Evolutionary conservation across 139 green algal species (phyloP), one percentile per base, ranked within the genome.

Genomic region (Desmodesmus armatus): DNA sequence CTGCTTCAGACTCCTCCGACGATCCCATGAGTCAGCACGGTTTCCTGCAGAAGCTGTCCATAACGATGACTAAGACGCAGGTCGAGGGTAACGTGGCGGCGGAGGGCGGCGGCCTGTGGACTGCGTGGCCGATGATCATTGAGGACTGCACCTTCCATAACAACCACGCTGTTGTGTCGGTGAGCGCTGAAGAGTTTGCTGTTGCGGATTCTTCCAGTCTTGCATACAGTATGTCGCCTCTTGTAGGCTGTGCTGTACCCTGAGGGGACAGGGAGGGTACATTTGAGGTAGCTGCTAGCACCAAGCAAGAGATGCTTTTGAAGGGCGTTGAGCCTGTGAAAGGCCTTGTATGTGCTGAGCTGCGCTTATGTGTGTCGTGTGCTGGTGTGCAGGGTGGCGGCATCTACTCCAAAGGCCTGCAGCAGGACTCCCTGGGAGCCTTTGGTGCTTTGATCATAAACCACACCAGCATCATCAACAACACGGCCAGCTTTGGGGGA

Each of bases 21-120:
- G 1, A 23, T 0, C 25, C 33, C 7, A 9, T 17, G 5, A n/a
- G n/a, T n/a, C 62, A 39, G 62, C 62, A 71, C 27, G 70, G 70
- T 40, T 39, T 78, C 7, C 70, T 78, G 40, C 33, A 60, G 70
- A 23, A 78, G 23, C 13, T 78, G 41, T 23, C 25, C 25, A 78
- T 78, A 25, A 47, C n/a, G 40, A 78, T 78, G 9, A 60, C 3
- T 21, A 62, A 62, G 40, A 78, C 9, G 40, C 39, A 19, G 21
- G 39, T 78, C 23, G 41, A 11, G 11, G 40, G 40, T 19, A 78
- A 78, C 6, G 70, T 47, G 6, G 70, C 70, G 23, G 70, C 70
- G 15, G 70, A 78, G 41, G 70, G 70, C 4, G 70, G 70, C 21
- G 70, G 70, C 19, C 40, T 78, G 40, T 78, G 70, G 70, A 62